Evolutionary conservation across 1,284 basidiomycete genomes (phyloP), one percentile per base, ranked within the genome.

Genomic region (Cutaneotrichosporon dermatis): DNA sequence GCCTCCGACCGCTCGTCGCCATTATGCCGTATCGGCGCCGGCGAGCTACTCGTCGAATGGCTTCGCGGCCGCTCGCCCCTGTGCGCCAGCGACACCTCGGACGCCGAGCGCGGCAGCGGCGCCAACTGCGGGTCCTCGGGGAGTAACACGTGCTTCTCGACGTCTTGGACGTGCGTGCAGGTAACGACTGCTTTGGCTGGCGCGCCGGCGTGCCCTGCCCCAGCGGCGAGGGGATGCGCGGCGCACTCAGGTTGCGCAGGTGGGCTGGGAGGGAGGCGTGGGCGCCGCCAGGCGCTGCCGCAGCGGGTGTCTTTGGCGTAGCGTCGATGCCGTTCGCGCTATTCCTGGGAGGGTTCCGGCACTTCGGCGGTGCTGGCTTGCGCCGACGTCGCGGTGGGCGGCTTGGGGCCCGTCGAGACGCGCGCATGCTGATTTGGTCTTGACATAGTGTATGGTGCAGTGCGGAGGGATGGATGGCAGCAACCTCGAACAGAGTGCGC

Each of bases 81-180:
- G 2, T 60, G 44, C 10, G 54, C 4, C 7, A 71, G 62, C 34
- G 63, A 51, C 11, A 61, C 51, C 36, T 65, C 66, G 16, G 61
- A 65, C 7, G 72, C 63, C 13, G 62, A 62, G 50, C 61, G 60
- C 1, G 82, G 83, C 5, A 92, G 78, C 0, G 92, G 89, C 59
- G 86, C 88, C 1, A 92, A 90, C 76, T 97, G 93, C 3, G 91
- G 90, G 51, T 87, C 92, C 51, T 90, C 91, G 0, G 93, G 93
- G 10, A 97, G 83, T 16, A 93, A 82, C 6, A 97, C 92, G 65
- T 95, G 90, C 72, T 91, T 92, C 68, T 94, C 91, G 0, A 89
- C 1, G 89, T 92, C 80, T 97, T 97, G 12, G 90, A 92, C 0
- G 90, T 89, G 50, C 93, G 83, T 4, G 76, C 90, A 79, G 59